phyloP scores from a whole-genome alignment of 2,329 filamentous ascomycete species.

The Talaromyces sp. region DNA sequence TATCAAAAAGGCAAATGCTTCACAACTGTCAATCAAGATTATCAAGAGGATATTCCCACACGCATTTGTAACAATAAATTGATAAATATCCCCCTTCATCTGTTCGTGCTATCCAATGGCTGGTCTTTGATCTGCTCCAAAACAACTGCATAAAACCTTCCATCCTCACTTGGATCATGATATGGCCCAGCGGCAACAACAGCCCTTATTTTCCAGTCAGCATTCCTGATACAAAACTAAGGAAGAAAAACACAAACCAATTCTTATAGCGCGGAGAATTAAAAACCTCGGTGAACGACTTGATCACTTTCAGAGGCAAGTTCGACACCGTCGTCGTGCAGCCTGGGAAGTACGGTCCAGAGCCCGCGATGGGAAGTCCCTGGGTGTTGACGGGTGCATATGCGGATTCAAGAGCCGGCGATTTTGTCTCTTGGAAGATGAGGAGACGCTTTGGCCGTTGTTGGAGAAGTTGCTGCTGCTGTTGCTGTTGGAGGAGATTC shows the following conservation, averaged over 20 bases:
- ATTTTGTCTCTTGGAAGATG: constrained; percentile 34
- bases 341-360: constrained; percentile 21
- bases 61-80: no score
- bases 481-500: constrained; percentile 1
- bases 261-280: constrained; percentile 34
- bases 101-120: background rate
- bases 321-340: constrained; percentile 20
- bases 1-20: no score
- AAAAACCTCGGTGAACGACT: constrained; percentile 35
- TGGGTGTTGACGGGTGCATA: constrained; percentile 33
- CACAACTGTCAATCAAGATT: no score
- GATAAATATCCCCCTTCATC: background rate
- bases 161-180: constrained; percentile 30
- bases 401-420: constrained; percentile 22
- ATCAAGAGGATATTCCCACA: background rate
- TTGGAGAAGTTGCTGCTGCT: constrained; percentile 7
- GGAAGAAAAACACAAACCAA: no score
- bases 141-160: constrained; percentile 34
- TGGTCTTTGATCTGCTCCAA: constrained; percentile 24
- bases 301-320: constrained; percentile 28
- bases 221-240: no score
- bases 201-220: constrained; percentile 19
- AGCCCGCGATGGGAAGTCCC: constrained; percentile 29
- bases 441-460: constrained; percentile 21
- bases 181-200: constrained; percentile 30